Evolutionary conservation across 2,329 filamentous ascomycete genomes (phyloP).

Genomic region (Aspergillus niger): DNA sequence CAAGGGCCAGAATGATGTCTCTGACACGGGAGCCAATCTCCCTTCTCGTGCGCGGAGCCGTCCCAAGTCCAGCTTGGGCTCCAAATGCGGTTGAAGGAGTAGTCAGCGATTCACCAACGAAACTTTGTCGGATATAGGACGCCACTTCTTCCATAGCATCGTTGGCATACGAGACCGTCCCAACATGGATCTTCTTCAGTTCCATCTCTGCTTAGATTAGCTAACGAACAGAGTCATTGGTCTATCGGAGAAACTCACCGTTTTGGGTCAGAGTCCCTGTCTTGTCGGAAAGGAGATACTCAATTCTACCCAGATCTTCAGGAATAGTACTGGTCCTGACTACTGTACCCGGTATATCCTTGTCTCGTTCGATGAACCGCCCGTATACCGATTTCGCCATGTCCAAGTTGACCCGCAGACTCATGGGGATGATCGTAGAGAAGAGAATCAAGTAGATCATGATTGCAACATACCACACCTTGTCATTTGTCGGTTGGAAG

Average conservation of each 20-base stretch:
- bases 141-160: conserved; percentile 98
- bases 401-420: conserved; percentile 91
- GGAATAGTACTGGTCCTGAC: conserved; percentile 97
- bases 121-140: conserved; percentile 82
- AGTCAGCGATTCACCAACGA: conserved; percentile 62
- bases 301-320: conserved; percentile 91
- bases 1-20: conserved; percentile 88
- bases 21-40: conserved; percentile 93
- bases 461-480: conserved; percentile 89
- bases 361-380: conserved; percentile 89
- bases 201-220: conserved; percentile 73
- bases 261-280: conserved; percentile 98
- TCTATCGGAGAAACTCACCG: conserved; percentile 43
- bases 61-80: conserved; percentile 57
- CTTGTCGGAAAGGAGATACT: conserved; percentile 95
- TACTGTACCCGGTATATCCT: conserved; percentile 86
- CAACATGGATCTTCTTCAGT: conserved; percentile 97
- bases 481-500: conserved; percentile 60
- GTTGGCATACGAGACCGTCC: conserved; percentile 96
- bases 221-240: conserved; percentile 14
- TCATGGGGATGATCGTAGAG: conserved; percentile 98
- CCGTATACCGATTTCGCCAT: conserved; percentile 97
- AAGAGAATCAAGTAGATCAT: conserved; percentile 98
- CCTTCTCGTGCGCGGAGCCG: conserved; percentile 78
- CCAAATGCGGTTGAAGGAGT: conserved; percentile 74